Evolutionary conservation across 805 yeast genomes (phyloP), one percentile per base, ranked within the genome.

Genomic region (Candida tammaniensis): DNA sequence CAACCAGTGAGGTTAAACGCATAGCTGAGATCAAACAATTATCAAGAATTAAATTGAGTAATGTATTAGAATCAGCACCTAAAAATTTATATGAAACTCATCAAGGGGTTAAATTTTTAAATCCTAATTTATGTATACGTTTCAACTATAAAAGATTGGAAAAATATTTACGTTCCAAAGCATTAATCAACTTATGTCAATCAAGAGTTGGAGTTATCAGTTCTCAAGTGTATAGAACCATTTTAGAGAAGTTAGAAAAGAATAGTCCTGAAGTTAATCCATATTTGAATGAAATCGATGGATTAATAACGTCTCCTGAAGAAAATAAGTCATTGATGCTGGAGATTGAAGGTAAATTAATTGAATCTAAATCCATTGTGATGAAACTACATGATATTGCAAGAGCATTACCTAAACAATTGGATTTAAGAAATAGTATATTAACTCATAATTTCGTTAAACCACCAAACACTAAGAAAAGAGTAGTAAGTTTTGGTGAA

Each of bases 151-250:
- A 76, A 20, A 67, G 93, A 46, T 88, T 74, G 47, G 68, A 84
- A 33, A 82, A 86, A 50, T 60, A 73, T 21, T 68, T 80, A 48
- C 72, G 97, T 44, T 71, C 83, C 8, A 55, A 64, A 28, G 83
- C 83, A 45, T 66, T 93, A 11, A 75, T 67, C 1, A 74, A 75
- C 21, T 69, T 83, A 31, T 83, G 82, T 10, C 66, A 70, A 19
- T 80, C 82, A 29, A 70, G 86, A 35, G 58, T 88, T 20, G 98
- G 98, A 3, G 59, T 70, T 5, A 56, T 83, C 2, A 69, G 94
- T 0, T 70, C 93, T 0, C 57, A 67, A 27, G 70, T 93, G 8
- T 91, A 85, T 52, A 66, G 68, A 29, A 55, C 68, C 8, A 77
- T 80, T 3, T 69, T 93, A 38, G 45, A 57, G 12, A 51, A 72